These are phyloP conservation scores for Leccinum arenicola DNA, from an alignment of 768 basidiomycete species.

Conservation along the genomic window DNA sequence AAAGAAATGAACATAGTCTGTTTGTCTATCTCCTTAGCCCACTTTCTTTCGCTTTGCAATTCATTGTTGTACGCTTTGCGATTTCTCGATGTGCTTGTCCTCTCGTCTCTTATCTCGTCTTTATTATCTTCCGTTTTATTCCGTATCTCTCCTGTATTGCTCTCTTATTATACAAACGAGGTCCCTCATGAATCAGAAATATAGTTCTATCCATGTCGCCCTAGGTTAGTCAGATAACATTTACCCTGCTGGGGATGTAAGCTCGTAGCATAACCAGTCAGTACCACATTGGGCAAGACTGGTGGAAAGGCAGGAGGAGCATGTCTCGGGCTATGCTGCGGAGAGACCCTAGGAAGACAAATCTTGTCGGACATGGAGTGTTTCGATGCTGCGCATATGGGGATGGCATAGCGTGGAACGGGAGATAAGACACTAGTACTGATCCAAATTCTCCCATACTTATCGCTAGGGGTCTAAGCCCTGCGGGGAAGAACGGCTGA, in stretches of 20 bases:
- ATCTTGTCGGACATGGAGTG: neutral
- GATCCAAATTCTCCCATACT: neutral
- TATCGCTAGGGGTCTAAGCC: slow-evolving; percentile 6
- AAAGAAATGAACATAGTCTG: neutral
- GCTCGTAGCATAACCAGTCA: neutral
- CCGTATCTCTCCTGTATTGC: slow-evolving; percentile 29
- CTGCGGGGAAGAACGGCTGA: slow-evolving; percentile 3
- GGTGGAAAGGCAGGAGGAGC: slow-evolving; percentile 5
- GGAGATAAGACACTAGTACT: slow-evolving; percentile 1
- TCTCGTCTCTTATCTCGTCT: slow-evolving; percentile 9
- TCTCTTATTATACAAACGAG: slow-evolving; percentile 16
- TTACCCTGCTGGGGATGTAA: neutral
- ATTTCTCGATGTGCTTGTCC: slow-evolving; percentile 29
- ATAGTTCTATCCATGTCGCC: neutral
- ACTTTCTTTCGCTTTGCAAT: slow-evolving; percentile 10
- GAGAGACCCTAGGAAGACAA: neutral
- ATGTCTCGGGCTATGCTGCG: neutral
- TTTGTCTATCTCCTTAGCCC: slow-evolving; percentile 4
- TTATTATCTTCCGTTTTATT: slow-evolving; percentile 29
- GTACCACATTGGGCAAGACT: neutral
- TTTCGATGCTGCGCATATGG: neutral
- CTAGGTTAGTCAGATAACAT: neutral
- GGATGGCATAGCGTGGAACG: neutral
- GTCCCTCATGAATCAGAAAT: neutral
- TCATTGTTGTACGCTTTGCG: slow-evolving; percentile 27